These are phyloP conservation scores for Artemisia tridentata DNA, from an alignment of 129 eudicot species.

Conservation along the genomic window DNA sequence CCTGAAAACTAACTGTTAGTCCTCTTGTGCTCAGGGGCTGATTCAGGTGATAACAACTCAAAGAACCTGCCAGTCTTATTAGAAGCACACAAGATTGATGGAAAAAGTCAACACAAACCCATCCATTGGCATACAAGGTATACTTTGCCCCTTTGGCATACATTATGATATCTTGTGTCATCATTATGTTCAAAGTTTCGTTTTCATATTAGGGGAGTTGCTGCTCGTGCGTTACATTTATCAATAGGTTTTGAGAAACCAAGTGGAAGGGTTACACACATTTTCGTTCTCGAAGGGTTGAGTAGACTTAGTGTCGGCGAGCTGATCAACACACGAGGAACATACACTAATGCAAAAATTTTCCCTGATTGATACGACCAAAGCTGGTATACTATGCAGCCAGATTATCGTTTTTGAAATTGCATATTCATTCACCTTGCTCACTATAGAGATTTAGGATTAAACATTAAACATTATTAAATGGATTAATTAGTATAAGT, in stretches of 20 bases:
- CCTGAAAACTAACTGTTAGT: slow-evolving; percentile 12
- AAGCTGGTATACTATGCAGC: slow-evolving; percentile 48
- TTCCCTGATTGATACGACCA: slow-evolving; percentile 73
- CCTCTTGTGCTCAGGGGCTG: slow-evolving; percentile 37
- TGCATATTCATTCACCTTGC: background rate
- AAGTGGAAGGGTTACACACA: slow-evolving; percentile 91
- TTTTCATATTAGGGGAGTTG: slow-evolving; percentile 70
- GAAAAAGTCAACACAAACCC: slow-evolving; percentile 66
- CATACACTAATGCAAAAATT: slow-evolving; percentile 80
- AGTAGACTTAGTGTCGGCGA: slow-evolving; percentile 88
- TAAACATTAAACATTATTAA: slow-evolving; percentile 1
- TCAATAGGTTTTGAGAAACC: slow-evolving; percentile 99
- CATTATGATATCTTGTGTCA: background rate
- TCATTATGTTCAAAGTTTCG: slow-evolving; percentile 2
- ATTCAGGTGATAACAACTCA: slow-evolving; percentile 51
- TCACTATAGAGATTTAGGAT: background rate
- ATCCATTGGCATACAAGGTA: slow-evolving; percentile 85
- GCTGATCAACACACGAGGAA: slow-evolving; percentile 81
- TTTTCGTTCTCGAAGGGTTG: slow-evolving; percentile 93
- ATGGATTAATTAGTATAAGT: background rate
- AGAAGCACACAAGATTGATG: slow-evolving; percentile 55
- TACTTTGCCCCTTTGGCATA: slow-evolving; percentile 12
- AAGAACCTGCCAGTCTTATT: slow-evolving; percentile 42
- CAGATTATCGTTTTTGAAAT: background rate
- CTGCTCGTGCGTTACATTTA: slow-evolving; percentile 94